phyloP scores from a whole-genome alignment of 2,329 filamentous ascomycete genomes.

The Fusarium solani-melongenae region DNA sequence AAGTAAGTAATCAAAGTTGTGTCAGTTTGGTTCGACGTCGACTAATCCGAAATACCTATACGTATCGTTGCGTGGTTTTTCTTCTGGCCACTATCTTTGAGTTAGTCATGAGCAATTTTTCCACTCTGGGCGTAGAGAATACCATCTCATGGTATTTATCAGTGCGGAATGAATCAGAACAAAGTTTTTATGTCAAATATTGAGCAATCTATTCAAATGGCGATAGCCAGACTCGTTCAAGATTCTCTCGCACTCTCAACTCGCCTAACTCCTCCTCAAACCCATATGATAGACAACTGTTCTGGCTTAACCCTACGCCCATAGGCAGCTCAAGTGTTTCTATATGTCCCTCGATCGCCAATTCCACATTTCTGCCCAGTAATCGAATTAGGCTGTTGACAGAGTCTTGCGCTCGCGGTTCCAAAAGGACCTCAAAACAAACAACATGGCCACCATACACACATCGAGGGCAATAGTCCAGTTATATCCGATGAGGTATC shows the following conservation, averaged over 20 bases:
- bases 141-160: background rate
- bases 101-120: background rate
- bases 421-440: conserved; percentile 22
- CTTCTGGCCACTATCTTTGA: background rate
- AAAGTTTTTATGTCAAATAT: background rate
- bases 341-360: background rate
- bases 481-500: conserved; percentile 53
- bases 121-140: background rate
- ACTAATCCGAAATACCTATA: background rate
- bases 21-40: background rate
- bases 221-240: background rate
- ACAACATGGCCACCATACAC: conserved; percentile 32
- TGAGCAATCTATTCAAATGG: background rate
- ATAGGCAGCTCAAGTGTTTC: background rate
- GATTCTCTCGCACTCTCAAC: background rate
- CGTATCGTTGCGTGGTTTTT: background rate
- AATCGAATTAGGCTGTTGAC: background rate
- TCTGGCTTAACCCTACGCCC: background rate
- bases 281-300: background rate
- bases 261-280: background rate
- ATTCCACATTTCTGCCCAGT: background rate
- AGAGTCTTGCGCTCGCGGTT: conserved; percentile 9
- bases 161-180: background rate
- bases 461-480: conserved; percentile 44
- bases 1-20: background rate